Conservation (phyloP, 352 stramenopile species). For the Phytophthora idaei region DNA sequence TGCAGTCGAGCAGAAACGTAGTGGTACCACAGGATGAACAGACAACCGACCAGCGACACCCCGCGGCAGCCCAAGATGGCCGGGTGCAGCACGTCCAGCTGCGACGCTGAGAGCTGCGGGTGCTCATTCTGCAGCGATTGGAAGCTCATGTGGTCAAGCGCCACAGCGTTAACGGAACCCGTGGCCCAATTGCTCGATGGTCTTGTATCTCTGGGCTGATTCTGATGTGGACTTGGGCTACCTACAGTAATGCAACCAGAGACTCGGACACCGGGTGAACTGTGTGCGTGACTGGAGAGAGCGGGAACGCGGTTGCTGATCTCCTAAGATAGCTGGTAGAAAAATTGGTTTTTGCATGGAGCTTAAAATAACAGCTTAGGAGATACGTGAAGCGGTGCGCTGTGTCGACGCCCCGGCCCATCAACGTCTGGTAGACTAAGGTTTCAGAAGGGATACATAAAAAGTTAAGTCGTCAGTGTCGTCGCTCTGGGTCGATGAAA, state of each 20-base stretch:
- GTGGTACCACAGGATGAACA: constrained; percentile 57
- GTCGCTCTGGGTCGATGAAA: too few relatives aligned
- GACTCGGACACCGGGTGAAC: constrained; percentile 3
- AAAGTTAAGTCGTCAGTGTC: too few relatives aligned
- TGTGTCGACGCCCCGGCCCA: not conserved
- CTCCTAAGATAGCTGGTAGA: constrained; percentile 7
- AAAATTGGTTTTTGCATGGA: not conserved
- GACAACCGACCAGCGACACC: constrained; percentile 51
- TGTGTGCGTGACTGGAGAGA: constrained; percentile 7
- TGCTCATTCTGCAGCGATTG: constrained; percentile 2
- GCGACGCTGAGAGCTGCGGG: constrained; percentile 24
- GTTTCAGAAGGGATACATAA: constrained; percentile 27
- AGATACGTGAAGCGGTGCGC: constrained; percentile 13
- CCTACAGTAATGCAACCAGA: constrained; percentile 4
- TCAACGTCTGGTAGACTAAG: constrained; percentile 26
- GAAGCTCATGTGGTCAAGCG: constrained; percentile 21
- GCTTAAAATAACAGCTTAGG: not conserved
- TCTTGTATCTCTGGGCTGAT: constrained; percentile 1
- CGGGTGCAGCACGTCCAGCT: constrained; percentile 37
- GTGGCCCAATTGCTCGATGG: not conserved
- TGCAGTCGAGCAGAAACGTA: constrained; percentile 35
- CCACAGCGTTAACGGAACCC: constrained; percentile 28
- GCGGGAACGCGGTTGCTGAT: constrained; percentile 1
- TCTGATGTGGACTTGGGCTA: constrained; percentile 17
- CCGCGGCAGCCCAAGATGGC: constrained; percentile 47